Conservation (phyloP, 176 grass and related monocot genomes). For the Melocanna baccifera region DNA sequence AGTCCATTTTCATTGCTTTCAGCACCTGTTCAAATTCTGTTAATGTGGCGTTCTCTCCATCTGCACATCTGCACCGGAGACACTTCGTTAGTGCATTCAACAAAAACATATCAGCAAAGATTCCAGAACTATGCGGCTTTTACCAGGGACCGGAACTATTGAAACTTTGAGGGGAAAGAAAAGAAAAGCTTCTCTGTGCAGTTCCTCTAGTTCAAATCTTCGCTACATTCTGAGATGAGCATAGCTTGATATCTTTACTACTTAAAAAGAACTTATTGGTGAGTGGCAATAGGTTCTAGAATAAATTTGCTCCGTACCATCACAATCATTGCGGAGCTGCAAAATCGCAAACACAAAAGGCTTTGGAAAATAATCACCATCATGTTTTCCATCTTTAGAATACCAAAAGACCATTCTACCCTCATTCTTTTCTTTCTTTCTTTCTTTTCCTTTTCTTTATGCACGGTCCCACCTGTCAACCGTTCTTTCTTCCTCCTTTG, state of each 20-base stretch:
- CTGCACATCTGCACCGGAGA: conserved; percentile 53
- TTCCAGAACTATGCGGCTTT: background rate
- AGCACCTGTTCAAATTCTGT: conserved; percentile 67
- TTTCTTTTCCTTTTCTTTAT: background rate
- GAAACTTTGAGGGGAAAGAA: background rate
- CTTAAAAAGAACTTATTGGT: too few species aligned
- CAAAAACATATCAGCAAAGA: background rate
- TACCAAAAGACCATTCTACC: background rate
- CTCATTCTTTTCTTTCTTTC: background rate
- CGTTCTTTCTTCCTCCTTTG: background rate
- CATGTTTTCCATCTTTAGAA: background rate
- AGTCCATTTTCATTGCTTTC: conserved; percentile 64
- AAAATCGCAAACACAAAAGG: background rate
- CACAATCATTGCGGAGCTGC: background rate
- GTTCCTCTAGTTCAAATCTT: background rate
- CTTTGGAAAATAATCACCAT: background rate
- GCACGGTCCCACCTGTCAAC: background rate
- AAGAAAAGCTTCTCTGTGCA: background rate
- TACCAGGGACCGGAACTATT: background rate
- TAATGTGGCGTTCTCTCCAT: conserved; percentile 63
- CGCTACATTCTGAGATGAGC: background rate
- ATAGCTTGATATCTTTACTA: background rate
- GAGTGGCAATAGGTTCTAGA: background rate
- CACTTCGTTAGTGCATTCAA: background rate
- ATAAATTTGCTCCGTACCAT: background rate